Percentiles rank a stretch among this genome's conserved stretches.
Conservation (phyloP, 2,329 filamentous ascomycete genomes). For the Fusarium coicis region DNA sequence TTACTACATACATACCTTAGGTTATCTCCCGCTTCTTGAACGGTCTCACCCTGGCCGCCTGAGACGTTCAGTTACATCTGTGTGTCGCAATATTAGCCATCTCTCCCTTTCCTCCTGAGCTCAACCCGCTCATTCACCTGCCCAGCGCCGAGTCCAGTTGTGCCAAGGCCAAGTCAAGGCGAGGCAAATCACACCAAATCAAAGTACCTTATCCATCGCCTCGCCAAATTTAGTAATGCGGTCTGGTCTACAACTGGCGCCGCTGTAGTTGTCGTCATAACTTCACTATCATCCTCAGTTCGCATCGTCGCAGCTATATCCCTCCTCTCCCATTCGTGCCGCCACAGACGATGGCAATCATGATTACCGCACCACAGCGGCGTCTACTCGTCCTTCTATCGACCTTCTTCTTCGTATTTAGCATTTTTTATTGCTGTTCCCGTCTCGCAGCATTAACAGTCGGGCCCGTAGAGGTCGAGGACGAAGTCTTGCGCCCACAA, state of each 20-base stretch:
- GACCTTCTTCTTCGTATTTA: slow-evolving; percentile 49
- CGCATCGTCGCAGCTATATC: background rate
- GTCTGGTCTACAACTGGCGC: slow-evolving; percentile 1
- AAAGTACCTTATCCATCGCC: background rate
- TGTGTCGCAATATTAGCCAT: background rate
- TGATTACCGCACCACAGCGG: slow-evolving; percentile 43
- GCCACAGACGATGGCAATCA: slow-evolving; percentile 30
- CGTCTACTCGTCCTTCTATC: slow-evolving; percentile 47
- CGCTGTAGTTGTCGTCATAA: slow-evolving; percentile 28
- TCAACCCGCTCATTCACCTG: background rate
- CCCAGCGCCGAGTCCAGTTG: background rate
- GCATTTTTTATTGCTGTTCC: slow-evolving; percentile 49
- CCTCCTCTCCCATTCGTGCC: slow-evolving; percentile 9
- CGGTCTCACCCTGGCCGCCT: slow-evolving; percentile 8
- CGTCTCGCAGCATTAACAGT: slow-evolving; percentile 46
- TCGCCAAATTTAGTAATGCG: slow-evolving; percentile 15
- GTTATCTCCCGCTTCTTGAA: background rate
- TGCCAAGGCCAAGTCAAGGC: background rate
- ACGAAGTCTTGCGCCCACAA: slow-evolving; percentile 8
- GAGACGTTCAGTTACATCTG: slow-evolving; percentile 1
- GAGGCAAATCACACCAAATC: background rate
- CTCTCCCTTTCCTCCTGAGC: background rate
- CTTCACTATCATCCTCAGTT: background rate
- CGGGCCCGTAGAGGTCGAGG: slow-evolving; percentile 10
- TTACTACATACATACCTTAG: background rate